These are phyloP conservation scores for Crithidia mellificae DNA, from an alignment of 208 protist species.

Conservation along the genomic window DNA sequence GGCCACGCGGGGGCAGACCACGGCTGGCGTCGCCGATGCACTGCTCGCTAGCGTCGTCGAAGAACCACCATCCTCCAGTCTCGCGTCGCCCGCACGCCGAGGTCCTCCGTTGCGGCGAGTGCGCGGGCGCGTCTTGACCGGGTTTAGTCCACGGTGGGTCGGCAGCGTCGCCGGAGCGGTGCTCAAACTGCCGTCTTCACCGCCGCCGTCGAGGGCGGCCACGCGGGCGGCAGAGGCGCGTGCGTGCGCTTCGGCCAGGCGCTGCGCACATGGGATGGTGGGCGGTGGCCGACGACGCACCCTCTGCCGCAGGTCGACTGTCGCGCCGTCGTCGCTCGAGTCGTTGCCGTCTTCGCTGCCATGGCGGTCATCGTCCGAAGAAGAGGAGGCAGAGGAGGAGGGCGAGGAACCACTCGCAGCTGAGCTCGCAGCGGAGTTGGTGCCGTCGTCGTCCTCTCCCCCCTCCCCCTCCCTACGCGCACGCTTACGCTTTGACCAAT, in stretches of 20 bases:
- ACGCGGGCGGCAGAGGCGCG: slow-evolving; percentile 40
- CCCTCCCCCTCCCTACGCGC: too few relatives aligned
- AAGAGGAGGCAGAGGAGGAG: background rate
- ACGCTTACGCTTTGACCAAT: too few relatives aligned
- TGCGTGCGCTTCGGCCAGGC: slow-evolving; percentile 44
- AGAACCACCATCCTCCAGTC: background rate
- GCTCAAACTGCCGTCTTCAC: background rate
- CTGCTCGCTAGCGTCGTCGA: background rate
- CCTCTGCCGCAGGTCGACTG: slow-evolving; percentile 27
- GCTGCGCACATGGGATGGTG: slow-evolving; percentile 56
- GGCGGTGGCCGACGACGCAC: slow-evolving; percentile 47
- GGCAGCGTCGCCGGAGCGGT: background rate
- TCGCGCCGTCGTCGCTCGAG: slow-evolving; percentile 1
- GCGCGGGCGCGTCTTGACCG: slow-evolving; percentile 3
- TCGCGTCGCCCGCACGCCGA: slow-evolving; percentile 5
- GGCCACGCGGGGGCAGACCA: slow-evolving; percentile 23
- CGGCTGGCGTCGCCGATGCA: background rate
- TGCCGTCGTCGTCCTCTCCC: too few relatives aligned
- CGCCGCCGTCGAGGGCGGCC: background rate
- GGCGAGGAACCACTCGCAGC: too few relatives aligned
- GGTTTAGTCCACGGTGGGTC: slow-evolving; percentile 8
- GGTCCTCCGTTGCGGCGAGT: background rate
- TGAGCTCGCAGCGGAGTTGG: too few relatives aligned
- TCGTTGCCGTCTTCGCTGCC: too few relatives aligned
- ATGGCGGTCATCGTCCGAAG: background rate